Evolutionary conservation across 2,329 filamentous ascomycete genomes (phyloP).

Genomic region (Conoideocrella luteorostrata): DNA sequence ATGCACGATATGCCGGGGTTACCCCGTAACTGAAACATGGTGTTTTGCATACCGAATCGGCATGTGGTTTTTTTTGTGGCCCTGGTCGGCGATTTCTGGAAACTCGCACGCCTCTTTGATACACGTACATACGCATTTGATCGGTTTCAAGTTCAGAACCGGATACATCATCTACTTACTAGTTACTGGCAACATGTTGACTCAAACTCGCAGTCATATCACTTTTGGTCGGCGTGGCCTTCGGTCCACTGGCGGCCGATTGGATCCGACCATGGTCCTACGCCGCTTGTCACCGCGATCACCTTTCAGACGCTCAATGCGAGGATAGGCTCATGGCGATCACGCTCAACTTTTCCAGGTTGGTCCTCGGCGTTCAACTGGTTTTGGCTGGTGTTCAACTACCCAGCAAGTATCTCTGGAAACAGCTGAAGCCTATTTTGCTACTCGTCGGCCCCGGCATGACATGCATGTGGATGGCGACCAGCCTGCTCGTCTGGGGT

Average conservation of each 20-base stretch:
- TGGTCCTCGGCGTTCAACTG: constrained; percentile 85
- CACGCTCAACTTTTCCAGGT: constrained; percentile 76
- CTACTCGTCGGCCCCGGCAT: constrained; percentile 78
- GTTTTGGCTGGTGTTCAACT: constrained; percentile 84
- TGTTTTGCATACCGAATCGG: no score
- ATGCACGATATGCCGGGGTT: no score
- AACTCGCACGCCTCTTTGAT: no score
- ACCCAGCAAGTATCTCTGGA: constrained; percentile 71
- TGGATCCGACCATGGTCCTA: constrained; percentile 72
- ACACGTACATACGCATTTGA: no score
- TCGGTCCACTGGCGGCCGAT: constrained; percentile 72
- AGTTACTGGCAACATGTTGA: no score
- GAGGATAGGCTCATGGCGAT: constrained; percentile 58
- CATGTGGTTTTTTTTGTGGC: no score
- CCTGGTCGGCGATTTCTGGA: no score
- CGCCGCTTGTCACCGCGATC: constrained; percentile 36
- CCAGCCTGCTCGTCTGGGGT: constrained; percentile 71
- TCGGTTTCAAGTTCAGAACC: no score
- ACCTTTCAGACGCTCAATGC: constrained; percentile 22
- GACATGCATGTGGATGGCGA: constrained; percentile 78
- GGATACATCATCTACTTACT: no score
- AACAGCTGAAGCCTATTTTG: constrained; percentile 69
- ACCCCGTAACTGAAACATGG: no score
- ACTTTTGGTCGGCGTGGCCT: constrained; percentile 67
- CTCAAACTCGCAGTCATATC: constrained; percentile 57